These are phyloP conservation scores for Polychaeton citri DNA, from an alignment of 2,329 filamentous ascomycete species.

Conservation along the genomic window DNA sequence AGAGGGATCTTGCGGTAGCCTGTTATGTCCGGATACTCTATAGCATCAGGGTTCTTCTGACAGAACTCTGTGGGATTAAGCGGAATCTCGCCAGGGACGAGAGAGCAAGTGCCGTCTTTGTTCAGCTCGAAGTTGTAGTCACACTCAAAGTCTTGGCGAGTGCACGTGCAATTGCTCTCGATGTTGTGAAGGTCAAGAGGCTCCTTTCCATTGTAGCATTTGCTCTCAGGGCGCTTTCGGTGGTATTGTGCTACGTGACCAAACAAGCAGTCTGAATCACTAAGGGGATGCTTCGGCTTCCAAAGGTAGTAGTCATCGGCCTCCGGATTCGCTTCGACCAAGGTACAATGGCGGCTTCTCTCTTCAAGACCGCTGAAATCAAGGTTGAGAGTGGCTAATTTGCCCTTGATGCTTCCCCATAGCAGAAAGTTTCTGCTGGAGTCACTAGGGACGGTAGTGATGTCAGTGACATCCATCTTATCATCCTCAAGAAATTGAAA, in stretches of 20 bases:
- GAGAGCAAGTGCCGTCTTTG: constrained; percentile 59
- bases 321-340: constrained; percentile 47
- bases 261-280: constrained; percentile 73
- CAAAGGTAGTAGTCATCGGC: constrained; percentile 71
- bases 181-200: constrained; percentile 54
- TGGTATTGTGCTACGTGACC: constrained; percentile 82
- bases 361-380: constrained; percentile 77
- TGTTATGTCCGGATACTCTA: constrained; percentile 71
- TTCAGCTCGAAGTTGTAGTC: constrained; percentile 88
- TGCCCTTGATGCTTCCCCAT: constrained; percentile 56
- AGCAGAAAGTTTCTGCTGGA: constrained; percentile 83
- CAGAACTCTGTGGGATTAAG: constrained; percentile 47
- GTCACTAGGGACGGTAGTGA: constrained; percentile 81
- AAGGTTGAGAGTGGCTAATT: constrained; percentile 63
- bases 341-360: constrained; percentile 48
- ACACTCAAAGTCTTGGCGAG: constrained; percentile 80
- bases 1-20: constrained; percentile 84
- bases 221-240: constrained; percentile 65
- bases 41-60: constrained; percentile 48
- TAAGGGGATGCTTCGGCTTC: constrained; percentile 71
- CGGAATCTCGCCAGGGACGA: constrained; percentile 61
- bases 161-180: constrained; percentile 66
- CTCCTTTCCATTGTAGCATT: constrained; percentile 70
- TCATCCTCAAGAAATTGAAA: constrained; percentile 57
- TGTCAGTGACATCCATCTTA: constrained; percentile 55